Evolutionary conservation across 148 eudicot species (phyloP).

Genomic region (Vaccinium darrowii): DNA sequence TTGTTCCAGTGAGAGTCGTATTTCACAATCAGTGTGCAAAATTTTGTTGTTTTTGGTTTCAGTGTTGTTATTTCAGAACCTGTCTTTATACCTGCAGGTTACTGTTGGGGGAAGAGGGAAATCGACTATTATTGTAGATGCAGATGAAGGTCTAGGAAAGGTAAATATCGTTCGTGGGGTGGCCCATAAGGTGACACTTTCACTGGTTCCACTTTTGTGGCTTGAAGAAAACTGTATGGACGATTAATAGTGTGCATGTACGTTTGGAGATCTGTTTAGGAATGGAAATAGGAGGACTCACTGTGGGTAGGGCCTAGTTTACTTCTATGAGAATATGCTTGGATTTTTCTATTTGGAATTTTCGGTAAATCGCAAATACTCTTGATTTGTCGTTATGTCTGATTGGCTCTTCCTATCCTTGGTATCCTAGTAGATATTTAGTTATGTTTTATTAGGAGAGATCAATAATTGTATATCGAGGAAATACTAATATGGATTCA

Average conservation of each 20-base stretch:
- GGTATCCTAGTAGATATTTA: not conserved
- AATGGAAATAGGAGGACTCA: too few relatives aligned
- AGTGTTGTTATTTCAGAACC: not conserved
- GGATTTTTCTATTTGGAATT: not conserved
- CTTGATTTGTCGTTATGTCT: not conserved
- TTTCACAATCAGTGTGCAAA: not conserved
- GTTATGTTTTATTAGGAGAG: not conserved
- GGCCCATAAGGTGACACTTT: not conserved
- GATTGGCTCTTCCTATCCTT: not conserved
- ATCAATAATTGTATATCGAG: not conserved
- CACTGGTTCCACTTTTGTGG: too few relatives aligned
- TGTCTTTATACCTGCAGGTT: conserved; percentile 43
- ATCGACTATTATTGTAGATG: conserved; percentile 48
- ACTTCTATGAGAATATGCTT: not conserved
- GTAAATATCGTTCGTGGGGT: conserved; percentile 29
- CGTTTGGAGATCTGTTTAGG: not conserved
- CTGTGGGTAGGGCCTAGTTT: too few relatives aligned
- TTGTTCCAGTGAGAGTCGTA: conserved; percentile 64
- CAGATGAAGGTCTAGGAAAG: conserved; percentile 79
- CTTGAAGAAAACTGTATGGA: not conserved
- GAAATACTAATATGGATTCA: not conserved
- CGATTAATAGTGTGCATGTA: not conserved
- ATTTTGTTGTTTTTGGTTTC: not conserved
- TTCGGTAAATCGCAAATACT: not conserved
- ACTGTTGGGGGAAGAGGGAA: conserved; percentile 64